These are phyloP conservation scores for Phytophthora sp. DNA, from an alignment of 352 stramenopile genomes.

Conservation along the genomic window DNA sequence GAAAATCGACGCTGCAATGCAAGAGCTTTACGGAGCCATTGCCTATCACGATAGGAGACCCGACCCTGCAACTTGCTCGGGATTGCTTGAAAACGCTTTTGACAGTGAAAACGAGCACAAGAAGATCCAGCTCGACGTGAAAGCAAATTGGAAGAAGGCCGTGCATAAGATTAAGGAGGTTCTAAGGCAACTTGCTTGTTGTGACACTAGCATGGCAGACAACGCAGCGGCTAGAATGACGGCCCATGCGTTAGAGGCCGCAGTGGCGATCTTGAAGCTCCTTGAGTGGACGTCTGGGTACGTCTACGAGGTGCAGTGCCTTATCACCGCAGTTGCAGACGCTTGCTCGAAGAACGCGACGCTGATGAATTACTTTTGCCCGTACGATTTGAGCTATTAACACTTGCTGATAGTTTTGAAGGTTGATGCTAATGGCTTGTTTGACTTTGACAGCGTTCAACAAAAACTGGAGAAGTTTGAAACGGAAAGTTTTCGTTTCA, in stretches of 20 bases:
- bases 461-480: neutral
- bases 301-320: neutral
- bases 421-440: neutral
- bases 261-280: neutral
- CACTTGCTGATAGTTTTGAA: neutral
- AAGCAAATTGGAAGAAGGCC: neutral
- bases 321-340: neutral
- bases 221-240: neutral
- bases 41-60: neutral
- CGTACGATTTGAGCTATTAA: neutral
- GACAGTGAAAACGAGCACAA: neutral
- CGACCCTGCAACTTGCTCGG: neutral
- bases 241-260: neutral
- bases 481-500: neutral
- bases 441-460: neutral
- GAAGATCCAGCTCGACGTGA: neutral
- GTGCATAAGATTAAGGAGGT: neutral
- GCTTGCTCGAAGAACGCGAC: neutral
- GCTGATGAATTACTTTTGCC: neutral
- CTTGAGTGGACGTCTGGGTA: slow-evolving; percentile 4
- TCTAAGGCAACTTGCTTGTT: neutral
- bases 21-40: too few relatives aligned
- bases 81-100: neutral
- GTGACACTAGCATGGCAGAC: neutral
- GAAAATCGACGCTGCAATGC: neutral